Evolutionary conservation across 2,329 filamentous ascomycete genomes (phyloP).

Genomic region (Colletotrichum sp.): DNA sequence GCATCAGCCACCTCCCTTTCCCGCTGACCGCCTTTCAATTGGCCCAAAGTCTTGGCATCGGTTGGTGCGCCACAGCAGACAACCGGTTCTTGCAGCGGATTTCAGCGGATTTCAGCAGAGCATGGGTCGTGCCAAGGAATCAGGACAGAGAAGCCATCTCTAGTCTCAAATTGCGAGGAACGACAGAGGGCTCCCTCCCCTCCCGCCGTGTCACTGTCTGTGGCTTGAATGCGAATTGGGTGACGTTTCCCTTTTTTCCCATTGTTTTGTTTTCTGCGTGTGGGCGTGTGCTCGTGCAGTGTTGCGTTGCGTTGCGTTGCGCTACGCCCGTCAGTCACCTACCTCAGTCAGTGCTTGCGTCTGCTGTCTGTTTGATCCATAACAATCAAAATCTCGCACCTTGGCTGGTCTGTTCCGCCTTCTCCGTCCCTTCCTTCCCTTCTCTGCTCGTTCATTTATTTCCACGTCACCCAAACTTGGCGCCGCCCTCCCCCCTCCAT

Average conservation of each 20-base stretch:
- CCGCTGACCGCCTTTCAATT: neutral
- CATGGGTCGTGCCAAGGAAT: conserved; percentile 11
- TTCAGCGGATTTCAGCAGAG: neutral
- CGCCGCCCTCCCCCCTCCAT: neutral
- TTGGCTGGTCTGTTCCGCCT: neutral
- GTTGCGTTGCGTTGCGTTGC: neutral
- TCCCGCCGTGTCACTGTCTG: neutral
- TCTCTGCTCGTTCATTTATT: neutral
- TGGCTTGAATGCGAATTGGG: neutral
- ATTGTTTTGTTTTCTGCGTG: neutral
- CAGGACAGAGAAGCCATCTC: neutral
- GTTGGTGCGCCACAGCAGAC: neutral
- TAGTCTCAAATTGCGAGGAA: neutral
- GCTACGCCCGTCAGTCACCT: neutral
- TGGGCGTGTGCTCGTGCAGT: neutral
- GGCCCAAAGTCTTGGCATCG: neutral
- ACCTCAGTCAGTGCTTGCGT: neutral
- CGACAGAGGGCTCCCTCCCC: neutral
- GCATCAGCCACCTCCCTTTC: neutral
- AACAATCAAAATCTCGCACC: conserved; percentile 12
- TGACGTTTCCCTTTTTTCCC: neutral
- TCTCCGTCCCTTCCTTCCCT: neutral
- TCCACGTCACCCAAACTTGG: neutral
- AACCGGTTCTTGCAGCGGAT: neutral
- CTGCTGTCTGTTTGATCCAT: neutral